Percentiles rank a stretch among this genome's conserved stretches.
These are phyloP conservation scores for Monoraphidium neglectum DNA, from an alignment of 139 green algal genomes.

Conservation along the genomic window DNA sequence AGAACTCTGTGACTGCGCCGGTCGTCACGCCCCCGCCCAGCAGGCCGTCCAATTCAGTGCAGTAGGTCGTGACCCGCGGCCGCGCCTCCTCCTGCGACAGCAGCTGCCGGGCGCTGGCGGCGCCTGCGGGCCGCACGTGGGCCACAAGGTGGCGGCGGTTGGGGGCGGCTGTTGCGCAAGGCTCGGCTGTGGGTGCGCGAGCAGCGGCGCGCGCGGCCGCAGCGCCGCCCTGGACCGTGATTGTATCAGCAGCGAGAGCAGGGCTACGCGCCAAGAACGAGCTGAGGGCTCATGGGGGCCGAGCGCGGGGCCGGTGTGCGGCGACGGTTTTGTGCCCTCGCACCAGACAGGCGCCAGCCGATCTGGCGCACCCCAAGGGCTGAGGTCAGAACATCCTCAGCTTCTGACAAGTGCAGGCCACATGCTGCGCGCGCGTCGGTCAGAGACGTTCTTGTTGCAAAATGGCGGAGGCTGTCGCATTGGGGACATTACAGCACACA, in stretches of 20 bases:
- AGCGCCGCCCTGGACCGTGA: no score
- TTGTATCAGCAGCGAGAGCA: no score
- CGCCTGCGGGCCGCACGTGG: not conserved
- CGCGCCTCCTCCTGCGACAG: not conserved
- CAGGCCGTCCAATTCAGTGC: slow-evolving; percentile 55
- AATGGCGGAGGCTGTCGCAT: no score
- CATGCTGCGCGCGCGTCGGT: not conserved
- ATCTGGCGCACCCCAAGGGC: not conserved
- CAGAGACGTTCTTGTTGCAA: no score
- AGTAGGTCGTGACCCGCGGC: slow-evolving; percentile 59
- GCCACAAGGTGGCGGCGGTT: not conserved
- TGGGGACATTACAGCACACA: no score
- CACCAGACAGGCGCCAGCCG: slow-evolving; percentile 23
- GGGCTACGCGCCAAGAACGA: no score
- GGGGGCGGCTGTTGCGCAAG: no score
- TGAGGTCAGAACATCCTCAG: slow-evolving; percentile 8
- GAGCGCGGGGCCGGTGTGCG: no score
- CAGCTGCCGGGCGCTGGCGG: not conserved
- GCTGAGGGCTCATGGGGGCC: no score
- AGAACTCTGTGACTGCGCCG: slow-evolving; percentile 78
- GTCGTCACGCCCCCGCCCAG: slow-evolving; percentile 61
- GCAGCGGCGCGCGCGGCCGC: no score
- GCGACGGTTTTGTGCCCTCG: not conserved
- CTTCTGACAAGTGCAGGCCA: not conserved
- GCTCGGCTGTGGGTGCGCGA: no score